Conservation (phyloP, 805 yeast genomes). For the Komagataella mondaviorum region DNA sequence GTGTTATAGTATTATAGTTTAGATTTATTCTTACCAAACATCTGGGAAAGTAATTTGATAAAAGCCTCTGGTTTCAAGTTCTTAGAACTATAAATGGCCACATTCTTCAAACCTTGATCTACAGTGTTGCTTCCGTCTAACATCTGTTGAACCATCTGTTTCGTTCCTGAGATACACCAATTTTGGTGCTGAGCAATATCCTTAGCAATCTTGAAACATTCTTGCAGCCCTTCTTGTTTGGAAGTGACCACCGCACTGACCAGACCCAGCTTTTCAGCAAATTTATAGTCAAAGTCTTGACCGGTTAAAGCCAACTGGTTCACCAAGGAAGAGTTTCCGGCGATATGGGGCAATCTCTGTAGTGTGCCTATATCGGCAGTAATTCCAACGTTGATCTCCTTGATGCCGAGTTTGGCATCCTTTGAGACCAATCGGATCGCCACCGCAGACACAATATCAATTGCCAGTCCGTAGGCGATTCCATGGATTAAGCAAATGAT, state of each 20-base stretch:
- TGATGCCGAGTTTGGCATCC: conserved; percentile 41
- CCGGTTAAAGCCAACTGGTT: conserved; percentile 54
- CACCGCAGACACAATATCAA: conserved; percentile 50
- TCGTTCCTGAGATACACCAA: conserved; percentile 57
- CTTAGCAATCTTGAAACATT: conserved; percentile 35
- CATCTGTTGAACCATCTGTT: conserved; percentile 9
- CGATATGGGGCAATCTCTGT: conserved; percentile 46
- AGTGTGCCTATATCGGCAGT: conserved; percentile 72
- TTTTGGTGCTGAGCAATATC: conserved; percentile 30
- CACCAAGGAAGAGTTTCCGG: conserved; percentile 41
- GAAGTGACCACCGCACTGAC: conserved; percentile 30
- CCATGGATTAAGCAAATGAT: conserved; percentile 63
- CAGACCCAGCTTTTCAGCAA: conserved; percentile 43
- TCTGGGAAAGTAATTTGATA: background rate
- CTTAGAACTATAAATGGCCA: background rate
- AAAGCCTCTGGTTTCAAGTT: background rate
- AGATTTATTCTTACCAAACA: background rate
- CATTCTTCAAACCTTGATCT: background rate
- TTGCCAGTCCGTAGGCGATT: conserved; percentile 45
- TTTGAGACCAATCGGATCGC: conserved; percentile 42
- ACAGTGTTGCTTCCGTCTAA: background rate
- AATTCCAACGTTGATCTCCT: conserved; percentile 62
- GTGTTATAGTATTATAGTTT: background rate
- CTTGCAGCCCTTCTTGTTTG: conserved; percentile 32
- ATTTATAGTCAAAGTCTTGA: conserved; percentile 35